Evolutionary conservation across 2,329 filamentous ascomycete species (phyloP), one percentile per base, ranked within the genome.

Genomic region (Aspergillus luchuensis): DNA sequence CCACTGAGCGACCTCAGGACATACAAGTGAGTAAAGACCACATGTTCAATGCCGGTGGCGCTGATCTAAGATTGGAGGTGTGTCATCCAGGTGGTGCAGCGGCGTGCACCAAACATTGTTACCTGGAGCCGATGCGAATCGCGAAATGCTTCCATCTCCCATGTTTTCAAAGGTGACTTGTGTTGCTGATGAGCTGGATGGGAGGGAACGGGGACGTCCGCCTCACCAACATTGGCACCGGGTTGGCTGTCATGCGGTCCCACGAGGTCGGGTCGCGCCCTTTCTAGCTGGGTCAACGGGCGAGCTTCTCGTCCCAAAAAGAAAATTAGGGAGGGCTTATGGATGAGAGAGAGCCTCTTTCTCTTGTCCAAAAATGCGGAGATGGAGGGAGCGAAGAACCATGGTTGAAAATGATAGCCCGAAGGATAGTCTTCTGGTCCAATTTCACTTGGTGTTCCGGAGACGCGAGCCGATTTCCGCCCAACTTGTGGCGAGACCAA

Each of bases 401-500:
- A 50, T 50, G 47, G 47, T n/a, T 50, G 25, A 11, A 13, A 17
- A 17, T 50, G n/a, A 28, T 19, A 50, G 25, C 21, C n/a, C 15
- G 28, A 30, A n/a, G n/a, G 25, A 28, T n/a, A 15, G 41, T 21
- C 25, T n/a, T 52, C 41, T 30, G 57, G 49, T 30, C 38, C 50
- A 23, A 19, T 21, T 33, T n/a, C 23, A 33, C 19, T 17, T 58
- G 56, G 48, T 51, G 36, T 33, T 33, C 47, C 45, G 56, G 47
- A 51, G 56, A 48, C 47, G 50, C 49, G 56, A 55, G 55, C 59
- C 50, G 56, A 61, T 50, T 54, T 51, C 56, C 50, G 55, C 59
- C 49, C 55, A 57, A 58, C 25, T 13, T 58, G 50, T 54, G 56
- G 56, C 25, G 36, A 56, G 53, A 30, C 52, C 38, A 41, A 38